Evolutionary conservation across 2,329 filamentous ascomycete genomes (phyloP), one percentile per base, ranked within the genome.

Genomic region (Pestalotiopsis sp.): DNA sequence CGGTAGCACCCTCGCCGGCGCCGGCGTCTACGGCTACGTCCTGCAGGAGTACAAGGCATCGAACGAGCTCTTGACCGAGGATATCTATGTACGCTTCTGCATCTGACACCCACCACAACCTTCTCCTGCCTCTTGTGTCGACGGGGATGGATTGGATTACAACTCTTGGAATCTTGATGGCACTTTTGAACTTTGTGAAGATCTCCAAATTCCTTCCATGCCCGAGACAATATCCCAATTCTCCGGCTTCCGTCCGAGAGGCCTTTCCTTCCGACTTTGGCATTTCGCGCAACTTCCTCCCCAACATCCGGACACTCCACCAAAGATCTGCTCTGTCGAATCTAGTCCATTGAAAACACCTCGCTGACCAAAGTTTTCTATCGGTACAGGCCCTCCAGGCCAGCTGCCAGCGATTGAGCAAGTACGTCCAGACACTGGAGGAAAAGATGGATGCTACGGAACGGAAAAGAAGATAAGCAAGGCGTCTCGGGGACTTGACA

Each of bases 21-120:
- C 87, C 65, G 91, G 89, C 68, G 92, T 97, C 74, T 98, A 98
- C 84, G 94, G 93, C 80, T 98, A 98, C 80, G 88, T 97, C 72
- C 83, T 98, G 74, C 90, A 95, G 78, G 94, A 98, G 81, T 98
- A 98, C 85, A 94, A 94, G 83, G 86, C 94, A 57, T 93, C 94
- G 73, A 98, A 98, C 83, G 93, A 97, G 82, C 87, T 98, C 77
- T 84, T 98, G 81, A 95, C 91, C 69, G 94, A 97, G 82, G 95
- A 98, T 81, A 97, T 98, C 79, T 95, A 95, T 82, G 95, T 98
- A 88, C 81, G 93, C 91, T 73, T 77, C 73, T 81, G 76, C 78
- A 79, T 81, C 72, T 81, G 75, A 80, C 75, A 76, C 38, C 44
- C 20, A 52, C 44, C 44, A 52, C 44, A 22, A 20, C 44, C 20